Evolutionary conservation across 768 basidiomycete genomes (phyloP).

Genomic region (Boletus sp.): DNA sequence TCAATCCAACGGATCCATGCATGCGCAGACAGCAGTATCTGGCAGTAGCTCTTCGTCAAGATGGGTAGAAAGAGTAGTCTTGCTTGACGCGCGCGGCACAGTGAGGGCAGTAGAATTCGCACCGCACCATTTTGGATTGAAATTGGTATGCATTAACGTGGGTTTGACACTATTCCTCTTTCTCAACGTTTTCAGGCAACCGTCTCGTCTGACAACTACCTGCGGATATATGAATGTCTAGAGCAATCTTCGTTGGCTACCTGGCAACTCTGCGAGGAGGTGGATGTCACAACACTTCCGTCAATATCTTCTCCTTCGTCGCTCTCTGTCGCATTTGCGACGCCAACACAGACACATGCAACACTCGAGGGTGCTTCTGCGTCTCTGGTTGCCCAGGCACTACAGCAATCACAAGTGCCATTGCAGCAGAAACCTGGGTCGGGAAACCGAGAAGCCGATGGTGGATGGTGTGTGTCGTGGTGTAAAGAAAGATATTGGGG

Average conservation of each 20-base stretch:
- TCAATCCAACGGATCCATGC: conserved; percentile 23
- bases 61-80: conserved; percentile 72
- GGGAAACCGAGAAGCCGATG: conserved; percentile 78
- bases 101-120: conserved; percentile 85
- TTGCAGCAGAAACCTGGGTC: conserved; percentile 39
- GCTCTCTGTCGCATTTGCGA: conserved; percentile 60
- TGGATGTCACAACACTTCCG: conserved; percentile 65
- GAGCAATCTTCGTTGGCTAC: conserved; percentile 67
- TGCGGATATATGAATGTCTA: conserved; percentile 88
- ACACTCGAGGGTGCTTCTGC: conserved; percentile 53
- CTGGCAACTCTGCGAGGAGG: conserved; percentile 74
- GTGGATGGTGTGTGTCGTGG: conserved; percentile 93
- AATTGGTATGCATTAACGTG: conserved; percentile 55
- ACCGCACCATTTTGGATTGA: conserved; percentile 83
- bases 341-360: conserved; percentile 63
- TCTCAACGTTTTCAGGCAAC: conserved; percentile 55
- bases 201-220: conserved; percentile 80
- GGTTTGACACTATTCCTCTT: neutral
- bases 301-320: conserved; percentile 38
- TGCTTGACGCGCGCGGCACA: conserved; percentile 83
- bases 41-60: conserved; percentile 37
- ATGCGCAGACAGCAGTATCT: conserved; percentile 8
- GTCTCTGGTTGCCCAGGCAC: conserved; percentile 60
- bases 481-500: conserved; percentile 98
- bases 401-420: conserved; percentile 47